Percentiles rank a stretch among this genome's conserved stretches.
These are phyloP conservation scores for Trichoderma endophyticum DNA, from an alignment of 2,329 filamentous ascomycete genomes.

Conservation along the genomic window DNA sequence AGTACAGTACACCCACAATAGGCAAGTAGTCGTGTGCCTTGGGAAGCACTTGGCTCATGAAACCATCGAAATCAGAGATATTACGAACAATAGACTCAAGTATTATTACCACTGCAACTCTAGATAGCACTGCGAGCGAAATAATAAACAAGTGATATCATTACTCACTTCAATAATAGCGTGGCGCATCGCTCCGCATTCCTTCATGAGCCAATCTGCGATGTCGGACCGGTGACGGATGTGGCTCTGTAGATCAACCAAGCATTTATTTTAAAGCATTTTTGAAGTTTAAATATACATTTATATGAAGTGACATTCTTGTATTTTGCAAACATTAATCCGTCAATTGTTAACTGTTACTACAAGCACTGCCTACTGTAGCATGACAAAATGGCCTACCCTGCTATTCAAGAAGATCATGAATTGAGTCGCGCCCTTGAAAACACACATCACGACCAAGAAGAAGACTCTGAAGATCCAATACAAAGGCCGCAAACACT, in stretches of 20 bases:
- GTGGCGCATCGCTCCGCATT: not conserved
- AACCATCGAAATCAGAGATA: no score
- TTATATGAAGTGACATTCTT: not conserved
- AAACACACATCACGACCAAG: not conserved
- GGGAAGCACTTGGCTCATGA: no score
- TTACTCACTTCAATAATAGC: not conserved
- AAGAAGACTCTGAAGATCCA: not conserved
- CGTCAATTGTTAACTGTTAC: not conserved
- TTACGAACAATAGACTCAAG: not conserved
- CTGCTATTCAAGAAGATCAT: not conserved
- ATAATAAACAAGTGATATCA: not conserved
- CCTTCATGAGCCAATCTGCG: not conserved
- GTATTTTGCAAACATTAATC: not conserved
- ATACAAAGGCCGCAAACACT: conserved; percentile 15
- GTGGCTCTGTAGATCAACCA: not conserved
- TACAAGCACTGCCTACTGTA: not conserved
- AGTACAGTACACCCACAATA: not conserved
- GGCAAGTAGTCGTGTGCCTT: not conserved
- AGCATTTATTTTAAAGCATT: not conserved
- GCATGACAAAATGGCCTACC: not conserved
- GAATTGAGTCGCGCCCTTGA: not conserved
- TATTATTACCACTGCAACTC: not conserved
- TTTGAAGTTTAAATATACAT: no score
- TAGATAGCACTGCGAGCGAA: not conserved
- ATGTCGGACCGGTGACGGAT: conserved; percentile 11